Evolutionary conservation across 75 land plant genomes (phyloP).

Genomic region (Pinus albicaulis): DNA sequence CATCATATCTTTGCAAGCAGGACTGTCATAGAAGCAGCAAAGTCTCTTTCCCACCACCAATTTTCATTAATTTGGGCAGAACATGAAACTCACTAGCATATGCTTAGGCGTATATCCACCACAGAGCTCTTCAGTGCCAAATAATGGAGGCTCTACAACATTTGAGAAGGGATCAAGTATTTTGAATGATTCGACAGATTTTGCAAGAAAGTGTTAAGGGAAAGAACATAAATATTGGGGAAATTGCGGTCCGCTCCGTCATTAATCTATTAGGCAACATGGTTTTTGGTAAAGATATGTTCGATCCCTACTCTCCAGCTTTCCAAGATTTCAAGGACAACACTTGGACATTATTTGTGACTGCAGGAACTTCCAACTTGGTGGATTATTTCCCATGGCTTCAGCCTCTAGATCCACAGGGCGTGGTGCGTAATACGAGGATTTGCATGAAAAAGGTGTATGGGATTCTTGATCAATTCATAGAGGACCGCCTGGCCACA

Average conservation of each 20-base stretch:
- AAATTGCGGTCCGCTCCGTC: too few relatives aligned
- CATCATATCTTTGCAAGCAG: conserved; percentile 18
- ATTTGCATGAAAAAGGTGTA: conserved; percentile 13
- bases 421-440: conserved; percentile 22
- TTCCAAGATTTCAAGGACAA: too few relatives aligned
- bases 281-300: too few relatives aligned
- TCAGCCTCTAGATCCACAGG: conserved; percentile 32
- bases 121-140: conserved; percentile 17
- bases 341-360: too few relatives aligned
- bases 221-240: too few relatives aligned
- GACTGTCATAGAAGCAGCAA: conserved; percentile 4
- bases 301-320: too few relatives aligned
- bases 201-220: too few relatives aligned
- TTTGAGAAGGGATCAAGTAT: conserved; percentile 24
- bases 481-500: conserved; percentile 15
- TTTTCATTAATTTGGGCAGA: conserved; percentile 8
- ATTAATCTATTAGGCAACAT: too few relatives aligned
- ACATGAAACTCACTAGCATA: conserved; percentile 33
- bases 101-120: conserved; percentile 22
- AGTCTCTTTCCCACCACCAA: conserved; percentile 8
- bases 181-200: background rate
- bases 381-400: conserved; percentile 35
- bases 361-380: conserved; percentile 26
- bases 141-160: conserved; percentile 17
- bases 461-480: conserved; percentile 20